Evolutionary conservation across 306 rosid genomes (phyloP), one percentile per base, ranked within the genome.

Genomic region (Cicer judaicum): DNA sequence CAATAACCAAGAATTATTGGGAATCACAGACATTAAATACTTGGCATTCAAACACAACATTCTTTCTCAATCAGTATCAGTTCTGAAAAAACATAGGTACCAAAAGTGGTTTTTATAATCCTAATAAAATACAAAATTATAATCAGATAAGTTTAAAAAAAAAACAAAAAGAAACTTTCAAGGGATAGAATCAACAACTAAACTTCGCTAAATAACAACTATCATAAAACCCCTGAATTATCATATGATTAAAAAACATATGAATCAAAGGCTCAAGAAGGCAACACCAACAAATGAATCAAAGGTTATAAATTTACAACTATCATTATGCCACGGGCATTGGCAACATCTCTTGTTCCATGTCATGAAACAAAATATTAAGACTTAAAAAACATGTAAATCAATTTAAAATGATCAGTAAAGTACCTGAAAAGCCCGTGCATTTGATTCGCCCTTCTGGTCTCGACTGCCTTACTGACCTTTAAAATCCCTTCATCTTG

Each of bases 351-450:
- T 43, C 18, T 11, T 68, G 38, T 70, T 21, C 59, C 50, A 59
- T n/a, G 49, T 48, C 29, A 70, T 15, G 29, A 64, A 24, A 42
- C 18, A 47, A 43, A 46, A 36, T 19, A 72, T 46, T 6, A 18
- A 83, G 48, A 75, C 43, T 8, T 59, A 59, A 47, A 50, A 40
- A 59, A 6, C 6, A 56, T n/a, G 29, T 8, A 57, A 16, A 16
- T 65, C 11, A 73, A 39, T 16, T 41, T 1, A 7, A 12, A 1
- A 7, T 61, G 70, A 5, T 63, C 54, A 53, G 49, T 81, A 80
- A 78, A 81, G 81, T 82, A 94, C 97, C 97, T 87, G 86, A 91
- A 94, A 68, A 94, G 97, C 12, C 98, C 98, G 57, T 90, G 96
- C 97, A 92, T 95, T 85, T 95, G 93, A 68, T 88, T 95, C 43